These are phyloP conservation scores for Dioszegia hungarica DNA, from an alignment of 768 basidiomycete species.

Conservation along the genomic window DNA sequence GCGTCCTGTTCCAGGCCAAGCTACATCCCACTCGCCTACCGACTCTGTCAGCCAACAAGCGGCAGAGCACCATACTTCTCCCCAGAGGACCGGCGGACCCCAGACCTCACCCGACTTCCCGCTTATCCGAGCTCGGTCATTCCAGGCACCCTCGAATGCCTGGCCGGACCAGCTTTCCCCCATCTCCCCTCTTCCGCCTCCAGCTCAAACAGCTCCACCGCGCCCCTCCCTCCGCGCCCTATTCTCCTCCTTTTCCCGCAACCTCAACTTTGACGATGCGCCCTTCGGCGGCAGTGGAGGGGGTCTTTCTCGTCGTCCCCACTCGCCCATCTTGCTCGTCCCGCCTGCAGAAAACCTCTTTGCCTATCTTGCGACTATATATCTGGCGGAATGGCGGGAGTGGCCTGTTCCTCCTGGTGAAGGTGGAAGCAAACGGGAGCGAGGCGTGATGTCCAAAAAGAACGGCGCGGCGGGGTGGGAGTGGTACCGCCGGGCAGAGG, in stretches of 20 bases:
- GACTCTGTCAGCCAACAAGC: background rate
- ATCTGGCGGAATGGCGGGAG: slow-evolving; percentile 3
- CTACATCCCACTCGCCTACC: background rate
- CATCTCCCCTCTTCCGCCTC: background rate
- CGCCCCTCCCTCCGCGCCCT: slow-evolving; percentile 4
- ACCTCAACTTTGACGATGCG: background rate
- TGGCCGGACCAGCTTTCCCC: background rate
- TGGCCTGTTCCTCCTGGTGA: background rate
- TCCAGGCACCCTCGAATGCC: background rate
- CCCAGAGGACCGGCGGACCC: background rate
- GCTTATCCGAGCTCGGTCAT: background rate
- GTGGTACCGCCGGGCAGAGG: slow-evolving; percentile 25
- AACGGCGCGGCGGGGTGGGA: slow-evolving; percentile 35
- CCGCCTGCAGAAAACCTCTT: background rate
- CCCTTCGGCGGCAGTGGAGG: background rate
- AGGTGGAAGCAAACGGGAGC: slow-evolving; percentile 7
- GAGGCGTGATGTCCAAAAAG: slow-evolving; percentile 10
- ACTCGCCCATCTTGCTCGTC: slow-evolving; percentile 1
- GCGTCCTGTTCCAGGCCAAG: background rate
- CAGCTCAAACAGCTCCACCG: background rate
- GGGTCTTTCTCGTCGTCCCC: background rate
- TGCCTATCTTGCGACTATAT: background rate
- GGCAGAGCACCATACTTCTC: background rate
- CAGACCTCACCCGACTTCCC: background rate
- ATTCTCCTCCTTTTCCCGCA: slow-evolving; percentile 11